phyloP scores from a whole-genome alignment of 2,329 filamentous ascomycete species.

The Alternaria alternata region DNA sequence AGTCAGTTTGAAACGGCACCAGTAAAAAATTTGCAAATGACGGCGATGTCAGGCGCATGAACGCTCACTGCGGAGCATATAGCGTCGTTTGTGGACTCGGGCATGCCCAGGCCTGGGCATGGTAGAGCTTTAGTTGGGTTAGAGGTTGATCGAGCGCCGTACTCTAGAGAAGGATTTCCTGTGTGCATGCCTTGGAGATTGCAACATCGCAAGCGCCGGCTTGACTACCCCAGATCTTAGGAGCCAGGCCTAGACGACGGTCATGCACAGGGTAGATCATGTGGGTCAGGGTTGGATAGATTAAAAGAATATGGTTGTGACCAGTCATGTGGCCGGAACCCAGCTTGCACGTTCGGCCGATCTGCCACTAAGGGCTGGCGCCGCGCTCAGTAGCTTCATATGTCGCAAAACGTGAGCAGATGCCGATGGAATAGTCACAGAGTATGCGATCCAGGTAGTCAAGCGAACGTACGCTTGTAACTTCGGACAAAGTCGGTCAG shows the following conservation, averaged over 20 bases:
- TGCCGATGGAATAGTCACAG: background rate
- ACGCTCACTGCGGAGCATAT: slow-evolving; percentile 1
- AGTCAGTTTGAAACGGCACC: slow-evolving; percentile 10
- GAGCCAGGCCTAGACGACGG: slow-evolving; percentile 13
- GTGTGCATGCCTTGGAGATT: slow-evolving; percentile 33
- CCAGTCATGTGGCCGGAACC: slow-evolving; percentile 32
- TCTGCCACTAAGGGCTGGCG: slow-evolving; percentile 16
- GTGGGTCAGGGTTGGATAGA: slow-evolving; percentile 27
- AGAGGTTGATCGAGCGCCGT: slow-evolving; percentile 21
- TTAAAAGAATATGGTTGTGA: slow-evolving; percentile 23
- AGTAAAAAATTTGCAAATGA: slow-evolving; percentile 3
- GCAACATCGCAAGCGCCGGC: slow-evolving; percentile 10
- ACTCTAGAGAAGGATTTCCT: slow-evolving; percentile 22
- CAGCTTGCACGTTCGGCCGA: slow-evolving; percentile 21
- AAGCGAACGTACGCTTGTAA: slow-evolving; percentile 8
- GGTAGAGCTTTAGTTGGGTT: slow-evolving; percentile 19
- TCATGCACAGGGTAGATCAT: slow-evolving; percentile 33
- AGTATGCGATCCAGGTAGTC: background rate
- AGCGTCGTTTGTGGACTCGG: slow-evolving; percentile 7
- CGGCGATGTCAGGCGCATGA: slow-evolving; percentile 9
- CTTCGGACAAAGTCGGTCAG: slow-evolving; percentile 10
- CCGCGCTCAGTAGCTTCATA: slow-evolving; percentile 1
- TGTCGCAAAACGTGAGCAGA: slow-evolving; percentile 2
- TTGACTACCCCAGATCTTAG: slow-evolving; percentile 22
- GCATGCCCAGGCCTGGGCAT: slow-evolving; percentile 8